Base-by-base conservation (phyloP, 768 basidiomycete genomes). In the Boletus rex-veris region DNA sequence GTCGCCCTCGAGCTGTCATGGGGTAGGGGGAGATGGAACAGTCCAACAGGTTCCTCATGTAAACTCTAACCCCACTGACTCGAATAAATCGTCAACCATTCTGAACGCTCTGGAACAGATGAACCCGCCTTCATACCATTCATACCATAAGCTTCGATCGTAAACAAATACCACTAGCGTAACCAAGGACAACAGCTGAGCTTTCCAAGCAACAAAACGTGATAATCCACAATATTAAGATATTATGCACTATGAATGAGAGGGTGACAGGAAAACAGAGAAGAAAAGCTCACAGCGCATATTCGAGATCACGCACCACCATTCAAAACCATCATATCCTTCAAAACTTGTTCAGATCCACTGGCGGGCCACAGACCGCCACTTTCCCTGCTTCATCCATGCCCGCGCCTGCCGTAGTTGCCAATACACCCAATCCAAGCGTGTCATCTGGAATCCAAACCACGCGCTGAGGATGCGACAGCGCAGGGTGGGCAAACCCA, bases 401-500 rank as follows among this genome's bases (percentile, higher is more conserved):
- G 53, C 60, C 64, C 30, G 87, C 86, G 47, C 78, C 75, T 53
- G 71, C 65, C 35, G 67, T 68, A 26, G 76, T 80, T 19, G 76
- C 80, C 54, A 73, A 64, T 28, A 92, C 78, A 3, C 82, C 81
- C 50, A 92, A 31, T n/a, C 67, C 67, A 19, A 59, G 58, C 7
- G 70, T 61, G 67, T 98, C 96, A 37, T 73, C 71, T 19, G 96
- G 91, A 50, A 98, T 70, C 96, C 96, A 98, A 31, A 98, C 74
- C 5, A 83, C 76, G 57, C 85, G 78, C 71, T 93, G 90, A 44
- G 88, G 83, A 47, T 82, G 71, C 57, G 75, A 81, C 50, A 82
- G 78, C 7, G 92, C 92, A 15, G 96, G 96, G 62, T 96, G 96
- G 43, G 88, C 84, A 73, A 96, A 98, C 12, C 88, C 86, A 63